Evolutionary conservation across 805 yeast species (phyloP), one percentile per base, ranked within the genome.

Genomic region (Yamadazyma phyllophila): DNA sequence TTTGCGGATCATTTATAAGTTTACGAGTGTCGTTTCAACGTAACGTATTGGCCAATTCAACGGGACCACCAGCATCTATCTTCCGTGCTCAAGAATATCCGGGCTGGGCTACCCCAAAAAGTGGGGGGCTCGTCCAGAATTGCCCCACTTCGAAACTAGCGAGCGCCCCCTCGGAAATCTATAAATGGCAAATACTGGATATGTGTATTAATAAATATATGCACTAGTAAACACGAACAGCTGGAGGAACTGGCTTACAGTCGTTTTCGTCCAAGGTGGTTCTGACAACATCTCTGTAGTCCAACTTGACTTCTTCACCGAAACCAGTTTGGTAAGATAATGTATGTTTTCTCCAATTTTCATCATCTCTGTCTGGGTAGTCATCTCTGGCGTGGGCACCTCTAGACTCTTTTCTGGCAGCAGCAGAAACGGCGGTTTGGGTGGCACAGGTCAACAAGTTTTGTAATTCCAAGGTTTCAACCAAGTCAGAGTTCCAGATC

Each of bases 341-440:
- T 41, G 97, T 78, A 74, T 92, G 99, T 77, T 92, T 94, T 92
- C 88, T 89, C 99, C 99, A 92, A 79, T 90, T 77, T 46, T 65
- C 90, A 67, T 92, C 99, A 65, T 92, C 96, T 82, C 99, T 89
- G 52, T 82, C 83, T 62, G 96, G 97, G 76, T 71, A 91, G 70
- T 92, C 99, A 72, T 92, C 99, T 78, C 98, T 86, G 48, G 99
- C 97, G 65, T 92, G 99, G 41, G 99, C 98, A 76, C 99, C 99
- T 78, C 99, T 88, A 32, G 97, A 90, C 76, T 92, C 99, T 62
- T 78, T 84, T 79, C 99, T 88, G 46, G 89, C 95, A 52, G 94
- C 90, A 43, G 99, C 99, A 52, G 96, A 81, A 55, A 74, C 75
- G 29, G 98, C 98, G 43, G 97, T 91, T 78, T 94, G 99, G 53